These are phyloP conservation scores for Boletellus ananiceps DNA, from an alignment of 768 basidiomycete genomes.

Conservation along the genomic window DNA sequence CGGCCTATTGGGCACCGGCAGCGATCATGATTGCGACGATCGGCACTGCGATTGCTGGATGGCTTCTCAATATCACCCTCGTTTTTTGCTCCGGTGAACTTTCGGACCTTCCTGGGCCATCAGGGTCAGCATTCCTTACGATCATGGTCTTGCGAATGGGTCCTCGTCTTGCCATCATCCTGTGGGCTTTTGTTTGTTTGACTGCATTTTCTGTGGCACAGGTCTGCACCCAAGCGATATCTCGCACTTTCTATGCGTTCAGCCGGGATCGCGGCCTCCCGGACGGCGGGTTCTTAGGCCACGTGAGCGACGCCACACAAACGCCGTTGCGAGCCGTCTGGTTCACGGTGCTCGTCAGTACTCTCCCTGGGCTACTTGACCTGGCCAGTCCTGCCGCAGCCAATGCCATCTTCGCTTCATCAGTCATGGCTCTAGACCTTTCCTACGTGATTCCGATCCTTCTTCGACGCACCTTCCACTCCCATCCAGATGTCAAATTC, in stretches of 20 bases:
- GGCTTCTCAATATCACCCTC: constrained; percentile 60
- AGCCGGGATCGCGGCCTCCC: constrained; percentile 51
- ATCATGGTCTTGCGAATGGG: constrained; percentile 56
- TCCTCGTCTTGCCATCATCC: constrained; percentile 42
- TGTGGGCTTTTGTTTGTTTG: constrained; percentile 57
- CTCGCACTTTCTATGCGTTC: constrained; percentile 57
- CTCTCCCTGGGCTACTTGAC: constrained; percentile 45
- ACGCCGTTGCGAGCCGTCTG: constrained; percentile 60
- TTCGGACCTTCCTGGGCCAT: constrained; percentile 45
- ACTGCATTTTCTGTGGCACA: constrained; percentile 61
- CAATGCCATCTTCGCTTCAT: constrained; percentile 54
- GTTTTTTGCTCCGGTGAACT: constrained; percentile 54
- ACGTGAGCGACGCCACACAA: constrained; percentile 41
- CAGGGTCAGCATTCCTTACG: constrained; percentile 53
- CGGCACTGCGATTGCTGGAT: constrained; percentile 47
- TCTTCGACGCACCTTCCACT: constrained; percentile 45
- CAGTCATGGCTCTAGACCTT: constrained; percentile 47
- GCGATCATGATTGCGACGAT: constrained; percentile 43
- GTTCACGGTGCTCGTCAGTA: constrained; percentile 40
- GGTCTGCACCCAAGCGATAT: constrained; percentile 48
- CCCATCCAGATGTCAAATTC: constrained; percentile 57
- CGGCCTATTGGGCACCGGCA: constrained; percentile 43
- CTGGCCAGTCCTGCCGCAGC: constrained; percentile 50
- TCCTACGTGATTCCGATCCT: constrained; percentile 58
- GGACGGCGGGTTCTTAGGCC: constrained; percentile 55